Conservation (phyloP, 2,329 filamentous ascomycete species). For the Lanzia echinophila region DNA sequence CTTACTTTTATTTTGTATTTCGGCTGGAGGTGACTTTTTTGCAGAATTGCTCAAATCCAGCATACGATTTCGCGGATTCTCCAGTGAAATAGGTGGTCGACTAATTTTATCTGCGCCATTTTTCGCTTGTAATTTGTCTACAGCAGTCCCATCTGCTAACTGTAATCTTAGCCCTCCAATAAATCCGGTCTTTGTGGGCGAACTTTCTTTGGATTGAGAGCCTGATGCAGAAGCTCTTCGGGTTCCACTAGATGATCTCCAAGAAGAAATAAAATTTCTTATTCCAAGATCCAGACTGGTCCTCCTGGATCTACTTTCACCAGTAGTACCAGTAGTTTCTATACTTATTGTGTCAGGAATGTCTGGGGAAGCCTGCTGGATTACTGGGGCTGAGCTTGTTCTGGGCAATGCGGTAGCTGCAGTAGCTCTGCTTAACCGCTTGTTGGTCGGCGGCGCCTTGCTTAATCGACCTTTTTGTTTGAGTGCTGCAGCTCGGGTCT, state of each 20-base stretch:
- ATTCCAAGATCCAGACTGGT: constrained; percentile 21
- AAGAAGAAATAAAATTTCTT: constrained; percentile 16
- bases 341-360: neutral
- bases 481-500: constrained; percentile 17
- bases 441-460: constrained; percentile 25
- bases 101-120: neutral
- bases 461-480: constrained; percentile 24
- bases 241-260: constrained; percentile 2
- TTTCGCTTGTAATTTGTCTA: neutral
- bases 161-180: constrained; percentile 29
- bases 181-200: constrained; percentile 16
- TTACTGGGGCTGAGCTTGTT: neutral
- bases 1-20: neutral
- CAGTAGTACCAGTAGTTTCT: neutral
- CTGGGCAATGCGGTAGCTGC: neutral
- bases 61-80: constrained; percentile 2
- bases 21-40: neutral
- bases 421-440: constrained; percentile 1
- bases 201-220: constrained; percentile 10
- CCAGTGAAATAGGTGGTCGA: constrained; percentile 5
- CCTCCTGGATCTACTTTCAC: constrained; percentile 14
- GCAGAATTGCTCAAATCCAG: neutral
- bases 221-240: constrained; percentile 1
- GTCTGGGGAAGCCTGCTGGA: neutral
- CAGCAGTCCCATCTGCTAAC: constrained; percentile 19